Evolutionary conservation across 768 basidiomycete species (phyloP), one percentile per base, ranked within the genome.

Genomic region (Agrocybe pediades): DNA sequence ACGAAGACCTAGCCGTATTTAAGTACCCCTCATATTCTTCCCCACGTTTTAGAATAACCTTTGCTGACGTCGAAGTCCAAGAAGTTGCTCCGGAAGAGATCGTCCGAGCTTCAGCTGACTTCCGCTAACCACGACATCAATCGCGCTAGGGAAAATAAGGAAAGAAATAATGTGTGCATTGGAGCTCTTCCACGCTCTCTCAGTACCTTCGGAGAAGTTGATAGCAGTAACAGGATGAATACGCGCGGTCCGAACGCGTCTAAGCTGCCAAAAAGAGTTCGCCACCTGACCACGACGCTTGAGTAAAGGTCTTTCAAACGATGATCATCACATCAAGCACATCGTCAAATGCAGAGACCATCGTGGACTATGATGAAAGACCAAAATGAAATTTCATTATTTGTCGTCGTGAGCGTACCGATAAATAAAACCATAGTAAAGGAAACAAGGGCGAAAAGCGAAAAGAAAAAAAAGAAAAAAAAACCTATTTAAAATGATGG

Each of bases 391-490:
- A 36, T 36, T 36, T 36, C 33, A 36, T 36, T 36, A 36, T 36
- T 36, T 36, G 33, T 36, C 33, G 33, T 36, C 60, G 54, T 63
- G 60, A 63, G 57, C 54, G 55, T 60, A 60, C 59, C 66, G 54
- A 72, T 65, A 52, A 60, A 60, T 64, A 74, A 69, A n/a, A 56
- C 51, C 51, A 40, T 43, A 46, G 25, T 33, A 53, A 20, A 48
- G 53, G 55, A 53, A 50, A 29, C 48, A 52, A 41, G 25, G n/a
- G 36, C 43, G 45, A 27, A 53, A 42, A 48, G 49, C 46, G 29
- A 52, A 33, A 52, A 19, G 41, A 29, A 20, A 33, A 49, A 53
- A 54, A 33, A 23, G 46, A 54, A 52, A 33, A 52, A 47, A 41
- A 52, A 53, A 42, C 54, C 48, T 55, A 54, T 49, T 44, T 49